Evolutionary conservation across 495 filamentous ascomycete species (phyloP), one percentile per base, ranked within the genome.

Genomic region (Collariella sp.): DNA sequence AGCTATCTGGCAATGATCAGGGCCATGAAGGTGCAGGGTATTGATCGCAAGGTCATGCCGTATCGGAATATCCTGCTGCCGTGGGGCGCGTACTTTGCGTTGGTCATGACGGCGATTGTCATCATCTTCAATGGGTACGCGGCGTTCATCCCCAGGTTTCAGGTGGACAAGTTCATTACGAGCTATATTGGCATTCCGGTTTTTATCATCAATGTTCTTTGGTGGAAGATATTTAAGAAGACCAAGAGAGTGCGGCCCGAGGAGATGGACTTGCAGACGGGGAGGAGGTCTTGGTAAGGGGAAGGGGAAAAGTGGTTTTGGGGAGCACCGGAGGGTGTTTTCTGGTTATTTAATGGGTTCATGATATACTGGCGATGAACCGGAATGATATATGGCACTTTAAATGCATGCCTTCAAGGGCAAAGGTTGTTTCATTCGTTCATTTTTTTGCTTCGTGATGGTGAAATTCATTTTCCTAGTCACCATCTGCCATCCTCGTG

Each of bases 141-240:
- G 5, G 71, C 71, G 19, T 75, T 66, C 36, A 82, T 77, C 49
- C 78, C 79, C 11, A 74, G 77, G 39, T 80, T 82, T 35, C 77
- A 81, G 62, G 82, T 84, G 64, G 82, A 83, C 68, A 85, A 79
- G 60, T 93, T 93, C 68, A 79, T 94, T 67, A 91, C 87, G 0
- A 81, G 82, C 5, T 91, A 93, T 61, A 79, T 90, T 5, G 88
- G 87, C 31, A 91, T 94, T 61, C 85, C 85, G 5, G 70, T 91
- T 13, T 94, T 88, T 61, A 60, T 94, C 2, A 75, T 80, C 47
- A 70, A 70, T 18, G 55, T 70, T 1, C 22, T 59, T 13, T 62
- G 55, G 51, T 70, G 67, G 67, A 70, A 70, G 56, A 33, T 40
- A 1, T 22, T 55, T 34, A 70, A 70, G 63, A 62, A 62, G 61